Evolutionary conservation across 2,329 filamentous ascomycete genomes (phyloP).

Genomic region (Colletotrichum sp.): DNA sequence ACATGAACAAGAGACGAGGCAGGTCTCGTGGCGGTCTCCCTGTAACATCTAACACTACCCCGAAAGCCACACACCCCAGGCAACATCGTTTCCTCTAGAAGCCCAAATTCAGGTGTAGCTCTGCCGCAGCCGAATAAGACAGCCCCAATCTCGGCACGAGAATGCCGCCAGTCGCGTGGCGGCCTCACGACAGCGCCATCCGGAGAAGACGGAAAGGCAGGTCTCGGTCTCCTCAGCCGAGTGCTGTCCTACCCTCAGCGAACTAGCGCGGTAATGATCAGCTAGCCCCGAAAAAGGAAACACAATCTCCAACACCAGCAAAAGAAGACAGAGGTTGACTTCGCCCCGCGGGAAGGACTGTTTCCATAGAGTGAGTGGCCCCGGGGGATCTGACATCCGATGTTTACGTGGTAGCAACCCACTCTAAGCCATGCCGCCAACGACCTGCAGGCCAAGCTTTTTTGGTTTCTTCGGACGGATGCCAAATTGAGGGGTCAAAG

Average conservation of each 20-base stretch:
- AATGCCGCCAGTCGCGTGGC: not conserved
- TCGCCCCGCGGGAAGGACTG: not conserved
- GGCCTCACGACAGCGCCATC: not conserved
- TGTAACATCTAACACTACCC: not conserved
- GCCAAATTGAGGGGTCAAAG: not conserved
- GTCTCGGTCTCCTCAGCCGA: not conserved
- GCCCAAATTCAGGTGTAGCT: not conserved
- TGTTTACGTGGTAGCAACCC: not conserved
- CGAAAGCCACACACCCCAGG: not conserved
- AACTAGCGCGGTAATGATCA: not conserved
- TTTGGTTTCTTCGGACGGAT: not conserved
- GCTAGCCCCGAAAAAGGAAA: not conserved
- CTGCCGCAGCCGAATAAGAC: not conserved
- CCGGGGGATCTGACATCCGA: slow-evolving; percentile 16
- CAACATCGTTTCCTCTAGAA: not conserved
- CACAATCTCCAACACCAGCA: not conserved
- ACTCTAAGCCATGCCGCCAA: not conserved
- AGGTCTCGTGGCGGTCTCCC: not conserved
- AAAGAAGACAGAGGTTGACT: not conserved
- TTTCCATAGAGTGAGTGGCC: not conserved
- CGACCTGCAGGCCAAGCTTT: not conserved
- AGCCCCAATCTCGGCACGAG: not conserved
- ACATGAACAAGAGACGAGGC: not conserved
- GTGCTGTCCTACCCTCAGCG: not conserved
- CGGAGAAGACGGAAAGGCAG: not conserved